These are phyloP conservation scores for Persicaria maculosa DNA, from an alignment of 148 eudicot species.

Conservation along the genomic window DNA sequence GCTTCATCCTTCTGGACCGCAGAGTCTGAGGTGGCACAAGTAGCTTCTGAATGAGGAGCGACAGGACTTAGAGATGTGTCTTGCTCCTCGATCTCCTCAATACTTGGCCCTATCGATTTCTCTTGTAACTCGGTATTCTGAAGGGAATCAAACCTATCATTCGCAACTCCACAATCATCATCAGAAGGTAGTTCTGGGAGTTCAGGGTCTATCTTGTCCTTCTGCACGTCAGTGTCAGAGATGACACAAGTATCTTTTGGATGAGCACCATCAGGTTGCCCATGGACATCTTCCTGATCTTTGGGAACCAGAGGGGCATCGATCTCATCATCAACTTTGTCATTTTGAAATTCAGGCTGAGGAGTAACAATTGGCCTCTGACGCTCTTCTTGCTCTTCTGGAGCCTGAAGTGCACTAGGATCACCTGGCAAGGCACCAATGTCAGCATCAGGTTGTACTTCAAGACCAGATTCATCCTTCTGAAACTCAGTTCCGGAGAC, in stretches of 20 bases:
- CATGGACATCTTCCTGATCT: not conserved
- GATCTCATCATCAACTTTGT: not conserved
- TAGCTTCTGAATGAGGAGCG: not conserved
- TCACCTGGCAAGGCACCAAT: not conserved
- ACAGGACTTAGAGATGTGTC: not conserved
- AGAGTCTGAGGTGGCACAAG: slow-evolving; percentile 5
- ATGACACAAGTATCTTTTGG: no score
- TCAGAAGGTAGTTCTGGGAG: not conserved
- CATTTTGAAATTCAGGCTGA: not conserved
- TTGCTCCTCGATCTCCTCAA: no score
- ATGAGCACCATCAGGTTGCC: no score
- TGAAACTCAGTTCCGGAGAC: not conserved
- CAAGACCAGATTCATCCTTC: not conserved
- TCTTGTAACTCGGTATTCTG: not conserved
- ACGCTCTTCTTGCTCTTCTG: not conserved
- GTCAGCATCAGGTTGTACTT: not conserved
- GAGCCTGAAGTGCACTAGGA: not conserved
- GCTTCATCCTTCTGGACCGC: not conserved
- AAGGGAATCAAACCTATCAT: not conserved
- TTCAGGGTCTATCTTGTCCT: not conserved
- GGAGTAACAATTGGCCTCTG: not conserved
- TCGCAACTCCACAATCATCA: not conserved
- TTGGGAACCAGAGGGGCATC: not conserved
- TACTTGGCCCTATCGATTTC: no score
- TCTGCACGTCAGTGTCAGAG: no score